Conservation (phyloP, 2,329 filamentous ascomycete species). For the Rhynchosporium secalis region DNA sequence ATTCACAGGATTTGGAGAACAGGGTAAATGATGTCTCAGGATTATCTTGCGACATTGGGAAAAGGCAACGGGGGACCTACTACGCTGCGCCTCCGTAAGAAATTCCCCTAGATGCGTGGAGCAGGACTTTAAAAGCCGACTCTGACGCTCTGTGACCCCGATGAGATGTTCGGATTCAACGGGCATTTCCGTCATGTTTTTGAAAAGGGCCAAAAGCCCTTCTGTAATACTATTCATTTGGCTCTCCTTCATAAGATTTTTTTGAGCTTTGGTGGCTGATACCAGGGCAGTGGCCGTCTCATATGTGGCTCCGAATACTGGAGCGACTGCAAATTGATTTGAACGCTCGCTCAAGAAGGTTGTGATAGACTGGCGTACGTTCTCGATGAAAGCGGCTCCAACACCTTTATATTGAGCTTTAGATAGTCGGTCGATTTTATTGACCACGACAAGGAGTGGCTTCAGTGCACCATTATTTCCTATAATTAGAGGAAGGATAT, state of each 20-base stretch:
- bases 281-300: conserved; percentile 51
- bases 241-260: conserved; percentile 53
- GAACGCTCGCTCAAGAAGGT: no score
- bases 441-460: conserved; percentile 58
- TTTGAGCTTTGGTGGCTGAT: conserved; percentile 67
- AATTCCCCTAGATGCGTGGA: conserved; percentile 72
- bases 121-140: conserved; percentile 75
- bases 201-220: conserved; percentile 67
- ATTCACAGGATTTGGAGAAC: no score
- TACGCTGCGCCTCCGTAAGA: conserved; percentile 54
- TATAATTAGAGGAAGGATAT: background rate
- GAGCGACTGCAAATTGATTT: no score
- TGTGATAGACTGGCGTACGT: background rate
- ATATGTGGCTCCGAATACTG: no score
- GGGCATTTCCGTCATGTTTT: conserved; percentile 67
- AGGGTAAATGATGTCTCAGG: no score
- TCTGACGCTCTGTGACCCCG: conserved; percentile 87
- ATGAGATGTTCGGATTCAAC: conserved; percentile 78
- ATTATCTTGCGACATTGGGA: no score
- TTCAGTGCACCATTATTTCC: conserved; percentile 38
- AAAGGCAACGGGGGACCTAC: conserved; percentile 34
- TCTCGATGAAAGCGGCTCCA: background rate
- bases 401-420: background rate
- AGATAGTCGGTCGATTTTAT: conserved; percentile 58
- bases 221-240: conserved; percentile 66